Conservation (phyloP, 208 protist genomes). For the Kentomonas sorsogonicus region DNA sequence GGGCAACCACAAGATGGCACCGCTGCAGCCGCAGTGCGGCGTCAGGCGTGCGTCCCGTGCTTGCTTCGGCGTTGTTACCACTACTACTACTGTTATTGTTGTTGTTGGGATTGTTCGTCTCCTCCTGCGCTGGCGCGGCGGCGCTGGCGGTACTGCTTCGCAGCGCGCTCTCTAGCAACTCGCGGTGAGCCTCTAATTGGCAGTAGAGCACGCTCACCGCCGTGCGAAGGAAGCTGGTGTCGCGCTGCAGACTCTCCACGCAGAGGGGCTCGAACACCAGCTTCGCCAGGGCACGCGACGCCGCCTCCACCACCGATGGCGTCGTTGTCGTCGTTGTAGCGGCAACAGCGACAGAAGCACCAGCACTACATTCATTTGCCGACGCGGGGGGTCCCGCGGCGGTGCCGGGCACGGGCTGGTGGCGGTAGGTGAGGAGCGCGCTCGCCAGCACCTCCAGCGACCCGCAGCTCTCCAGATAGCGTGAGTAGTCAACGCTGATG, state of each 20-base stretch:
- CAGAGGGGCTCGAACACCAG: constrained; percentile 53
- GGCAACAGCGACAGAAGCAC: constrained; percentile 11
- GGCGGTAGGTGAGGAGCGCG: constrained; percentile 30
- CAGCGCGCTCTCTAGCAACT: constrained; percentile 31
- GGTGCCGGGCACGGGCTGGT: constrained; percentile 14
- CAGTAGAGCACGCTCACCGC: neutral
- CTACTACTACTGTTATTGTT: no score
- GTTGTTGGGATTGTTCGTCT: no score
- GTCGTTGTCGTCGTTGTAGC: constrained; percentile 16
- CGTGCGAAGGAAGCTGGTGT: constrained; percentile 11
- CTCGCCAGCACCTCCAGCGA: constrained; percentile 19
- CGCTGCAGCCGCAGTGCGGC: no score
- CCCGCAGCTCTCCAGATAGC: neutral
- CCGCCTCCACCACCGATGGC: constrained; percentile 49
- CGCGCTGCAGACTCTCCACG: constrained; percentile 22
- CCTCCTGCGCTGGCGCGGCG: no score
- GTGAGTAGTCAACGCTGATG: neutral
- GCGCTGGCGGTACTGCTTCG: no score
- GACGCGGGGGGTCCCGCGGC: neutral
- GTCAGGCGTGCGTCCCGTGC: no score
- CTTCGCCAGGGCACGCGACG: constrained; percentile 60
- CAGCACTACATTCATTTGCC: constrained; percentile 10
- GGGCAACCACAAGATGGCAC: constrained; percentile 35
- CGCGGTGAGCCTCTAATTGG: constrained; percentile 2
- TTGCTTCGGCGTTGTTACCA: no score